A percentile compares a stretch with the other conserved stretches of the same genome.
These are phyloP conservation scores for Trypanosoma scelopori DNA, from an alignment of 208 protist species.

Conservation along the genomic window DNA sequence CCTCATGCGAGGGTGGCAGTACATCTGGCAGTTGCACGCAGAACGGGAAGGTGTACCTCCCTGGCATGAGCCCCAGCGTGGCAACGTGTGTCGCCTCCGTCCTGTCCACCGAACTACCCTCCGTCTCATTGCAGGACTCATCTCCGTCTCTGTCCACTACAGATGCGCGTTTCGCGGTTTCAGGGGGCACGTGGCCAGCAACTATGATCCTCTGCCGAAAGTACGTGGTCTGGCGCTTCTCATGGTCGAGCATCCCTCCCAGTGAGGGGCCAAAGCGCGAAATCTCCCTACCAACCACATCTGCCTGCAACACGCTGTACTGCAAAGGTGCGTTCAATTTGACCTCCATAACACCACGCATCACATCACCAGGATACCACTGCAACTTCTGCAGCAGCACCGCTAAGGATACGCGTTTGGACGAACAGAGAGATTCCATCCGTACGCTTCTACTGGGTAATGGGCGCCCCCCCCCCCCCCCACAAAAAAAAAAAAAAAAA, in stretches of 20 bases:
- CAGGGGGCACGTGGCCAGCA: constrained; percentile 14
- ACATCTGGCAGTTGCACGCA: constrained; percentile 41
- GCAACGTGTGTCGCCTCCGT: not conserved
- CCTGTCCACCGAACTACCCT: not conserved
- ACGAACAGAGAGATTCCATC: constrained; percentile 10
- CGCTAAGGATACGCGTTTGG: constrained; percentile 25
- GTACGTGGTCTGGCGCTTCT: constrained; percentile 45
- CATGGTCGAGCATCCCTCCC: constrained; percentile 29
- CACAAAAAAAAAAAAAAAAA: too few species aligned
- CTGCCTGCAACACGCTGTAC: constrained; percentile 39
- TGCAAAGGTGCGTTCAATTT: constrained; percentile 30
- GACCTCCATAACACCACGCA: constrained; percentile 58
- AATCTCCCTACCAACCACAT: constrained; percentile 38
- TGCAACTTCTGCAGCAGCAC: constrained; percentile 31
- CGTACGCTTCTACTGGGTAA: not conserved
- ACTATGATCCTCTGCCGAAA: constrained; percentile 50
- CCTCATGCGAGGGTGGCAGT: constrained; percentile 43
- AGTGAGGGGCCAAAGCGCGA: constrained; percentile 35
- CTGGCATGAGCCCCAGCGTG: constrained; percentile 35
- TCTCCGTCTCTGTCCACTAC: not conserved
- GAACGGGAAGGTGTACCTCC: constrained; percentile 75
- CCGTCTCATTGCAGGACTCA: constrained; percentile 4
- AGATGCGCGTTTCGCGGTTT: not conserved
- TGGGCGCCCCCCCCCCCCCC: too few species aligned
- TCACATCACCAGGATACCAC: constrained; percentile 50